A percentile compares a stretch with the other conserved stretches of the same genome.
These are phyloP conservation scores for Coemansia sp. DNA, from an alignment of 192 early-diverging fungal species.

Conservation along the genomic window DNA sequence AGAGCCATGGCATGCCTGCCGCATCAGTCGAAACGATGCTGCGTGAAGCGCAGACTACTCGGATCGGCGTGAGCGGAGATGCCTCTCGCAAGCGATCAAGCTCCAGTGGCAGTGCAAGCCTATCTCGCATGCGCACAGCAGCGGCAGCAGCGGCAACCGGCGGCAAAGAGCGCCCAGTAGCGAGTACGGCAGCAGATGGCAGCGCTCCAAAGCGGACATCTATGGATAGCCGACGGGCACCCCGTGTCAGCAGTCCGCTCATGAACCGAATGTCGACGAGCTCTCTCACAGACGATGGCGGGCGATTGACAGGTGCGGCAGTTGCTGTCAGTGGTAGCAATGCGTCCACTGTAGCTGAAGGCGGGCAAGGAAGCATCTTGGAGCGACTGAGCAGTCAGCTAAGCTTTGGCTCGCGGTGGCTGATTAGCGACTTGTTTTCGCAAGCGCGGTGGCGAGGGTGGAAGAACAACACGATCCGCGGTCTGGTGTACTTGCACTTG, in stretches of 20 bases:
- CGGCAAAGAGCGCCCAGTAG: background rate
- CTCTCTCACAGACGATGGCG: background rate
- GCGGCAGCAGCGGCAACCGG: background rate
- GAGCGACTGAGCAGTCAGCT: constrained; percentile 50
- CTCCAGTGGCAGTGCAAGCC: background rate
- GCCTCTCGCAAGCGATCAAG: background rate
- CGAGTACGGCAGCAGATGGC: background rate
- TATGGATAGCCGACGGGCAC: background rate
- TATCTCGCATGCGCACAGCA: background rate
- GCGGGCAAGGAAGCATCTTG: background rate
- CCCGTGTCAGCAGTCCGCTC: background rate
- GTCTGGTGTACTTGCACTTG: constrained; percentile 50
- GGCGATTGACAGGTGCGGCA: background rate
- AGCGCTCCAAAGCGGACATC: background rate
- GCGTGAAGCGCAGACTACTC: constrained; percentile 45
- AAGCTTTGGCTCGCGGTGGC: constrained; percentile 54
- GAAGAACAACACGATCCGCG: constrained; percentile 49
- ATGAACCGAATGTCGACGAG: constrained; percentile 3
- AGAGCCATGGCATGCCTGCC: background rate
- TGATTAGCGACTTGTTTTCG: constrained; percentile 55
- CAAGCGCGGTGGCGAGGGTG: constrained; percentile 53
- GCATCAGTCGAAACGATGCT: constrained; percentile 51
- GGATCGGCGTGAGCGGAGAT: constrained; percentile 14
- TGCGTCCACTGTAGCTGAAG: background rate
- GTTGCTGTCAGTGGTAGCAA: background rate